Base-by-base conservation (phyloP, 2,329 filamentous ascomycete genomes). In the Beauveria asiatica region DNA sequence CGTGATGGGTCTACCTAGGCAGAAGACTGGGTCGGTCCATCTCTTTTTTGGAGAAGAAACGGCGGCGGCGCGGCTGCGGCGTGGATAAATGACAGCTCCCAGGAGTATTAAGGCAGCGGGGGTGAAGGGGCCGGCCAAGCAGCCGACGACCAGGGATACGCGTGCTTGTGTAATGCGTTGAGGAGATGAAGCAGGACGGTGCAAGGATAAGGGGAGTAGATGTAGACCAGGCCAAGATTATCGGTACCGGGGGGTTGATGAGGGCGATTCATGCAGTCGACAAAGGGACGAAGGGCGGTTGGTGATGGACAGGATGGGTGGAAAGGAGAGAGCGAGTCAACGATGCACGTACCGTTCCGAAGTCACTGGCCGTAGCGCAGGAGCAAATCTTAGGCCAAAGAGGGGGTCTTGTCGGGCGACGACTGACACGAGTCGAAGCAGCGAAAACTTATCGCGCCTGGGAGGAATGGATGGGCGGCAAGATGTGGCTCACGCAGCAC, bases 71-170 rank as follows among this genome's bases (percentile, higher is more conserved):
- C 56, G 56, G 56, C 56, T 51, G 56, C 56, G 56, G 39, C 56
- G 56, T 59, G 56, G 56, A 59, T 59, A 59, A 37, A 51, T 44
- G 39, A 25, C 56, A 59, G 56, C 48, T 52, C 48, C 48, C 56
- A 48, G 37, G 56, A 59, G 56, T 51, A 59, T 59, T 59, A 59
- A 59, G 48, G 39, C 56, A 59, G 56, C 56, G 56, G 56, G 56
- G 56, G 51, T 51, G 56, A 27, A 51, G 48, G 39, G 55, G 55
- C 55, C 55, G 55, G 55, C 45, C 55, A 50, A 57, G 55, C 37
- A 51, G 48, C 48, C 46, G 39, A 51, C 27, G 55, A 59, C 56
- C 56, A 59, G 56, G 56, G 48, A 49, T 37, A 33, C 27, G 23
- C 33, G 37, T 45, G 48, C 45, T 33, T 51, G 37, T 27, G n/a